Evolutionary conservation across 805 yeast genomes (phyloP).

Genomic region (Teunomyces kruisii): DNA sequence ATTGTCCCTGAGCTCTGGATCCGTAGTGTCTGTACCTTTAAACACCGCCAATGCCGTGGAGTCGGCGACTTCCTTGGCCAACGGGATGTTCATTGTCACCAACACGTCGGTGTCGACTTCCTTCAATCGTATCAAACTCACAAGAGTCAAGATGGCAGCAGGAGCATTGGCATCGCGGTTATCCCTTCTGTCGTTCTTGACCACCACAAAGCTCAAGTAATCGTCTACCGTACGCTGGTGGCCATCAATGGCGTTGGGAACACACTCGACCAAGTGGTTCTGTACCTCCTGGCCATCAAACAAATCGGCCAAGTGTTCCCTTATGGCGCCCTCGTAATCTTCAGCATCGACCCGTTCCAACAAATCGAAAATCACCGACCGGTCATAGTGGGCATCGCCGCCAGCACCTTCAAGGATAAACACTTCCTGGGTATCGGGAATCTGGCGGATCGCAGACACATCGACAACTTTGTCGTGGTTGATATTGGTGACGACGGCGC

Average conservation of each 20-base stretch:
- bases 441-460: conserved; percentile 74
- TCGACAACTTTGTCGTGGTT: conserved; percentile 61
- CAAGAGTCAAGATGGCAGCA: conserved; percentile 42
- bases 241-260: conserved; percentile 6
- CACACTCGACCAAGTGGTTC: conserved; percentile 10
- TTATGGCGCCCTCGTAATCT: conserved; percentile 42
- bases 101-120: conserved; percentile 60
- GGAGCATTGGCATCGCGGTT: conserved; percentile 13
- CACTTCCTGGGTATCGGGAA: conserved; percentile 95
- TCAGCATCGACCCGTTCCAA: conserved; percentile 49
- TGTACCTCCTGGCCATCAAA: conserved; percentile 22
- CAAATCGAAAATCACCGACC: conserved; percentile 63
- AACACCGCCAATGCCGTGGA: not conserved
- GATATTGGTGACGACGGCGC: conserved; percentile 58
- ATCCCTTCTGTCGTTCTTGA: conserved; percentile 11
- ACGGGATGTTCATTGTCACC: conserved; percentile 59
- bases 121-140: conserved; percentile 56
- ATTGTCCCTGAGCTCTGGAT: conserved; percentile 7
- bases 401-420: conserved; percentile 48
- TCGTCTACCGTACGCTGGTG: not conserved
- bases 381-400: conserved; percentile 35
- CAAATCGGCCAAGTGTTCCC: conserved; percentile 58
- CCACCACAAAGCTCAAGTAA: conserved; percentile 5
- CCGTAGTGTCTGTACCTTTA: not conserved
- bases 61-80: conserved; percentile 9